These are phyloP conservation scores for Pterocarpus santalinus DNA, from an alignment of 306 rosid species.

Conservation along the genomic window DNA sequence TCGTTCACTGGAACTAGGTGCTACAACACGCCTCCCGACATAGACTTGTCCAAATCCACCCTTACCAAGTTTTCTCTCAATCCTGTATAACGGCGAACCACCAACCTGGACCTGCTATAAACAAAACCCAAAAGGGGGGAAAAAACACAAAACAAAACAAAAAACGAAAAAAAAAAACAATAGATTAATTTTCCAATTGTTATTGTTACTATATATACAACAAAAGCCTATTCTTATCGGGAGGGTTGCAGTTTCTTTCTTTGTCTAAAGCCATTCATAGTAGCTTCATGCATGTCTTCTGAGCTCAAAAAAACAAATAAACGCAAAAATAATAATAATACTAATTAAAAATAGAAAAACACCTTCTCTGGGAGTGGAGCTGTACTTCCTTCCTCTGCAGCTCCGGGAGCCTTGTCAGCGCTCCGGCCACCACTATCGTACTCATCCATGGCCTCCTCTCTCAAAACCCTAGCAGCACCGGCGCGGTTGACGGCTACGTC, in stretches of 20 bases:
- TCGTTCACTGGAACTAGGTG: conserved; percentile 59
- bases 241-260: neutral
- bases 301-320: neutral
- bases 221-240: neutral
- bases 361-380: conserved; percentile 96
- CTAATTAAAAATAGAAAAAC: neutral
- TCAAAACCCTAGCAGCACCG: conserved; percentile 46
- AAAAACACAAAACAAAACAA: too few relatives aligned
- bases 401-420: conserved; percentile 70
- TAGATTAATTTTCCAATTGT: neutral
- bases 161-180: neutral
- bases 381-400: conserved; percentile 74
- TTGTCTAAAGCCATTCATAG: too few relatives aligned
- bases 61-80: conserved; percentile 83
- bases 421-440: conserved; percentile 81
- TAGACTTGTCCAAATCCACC: conserved; percentile 99
- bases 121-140: neutral
- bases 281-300: conserved; percentile 12
- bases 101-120: conserved; percentile 89
- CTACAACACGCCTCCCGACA: conserved; percentile 80
- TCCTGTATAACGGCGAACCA: conserved; percentile 82
- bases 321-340: neutral
- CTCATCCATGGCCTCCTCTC: conserved; percentile 73
- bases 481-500: conserved; percentile 7
- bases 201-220: neutral